These are phyloP conservation scores for Candida krabiensis DNA, from an alignment of 805 yeast species.

Conservation along the genomic window DNA sequence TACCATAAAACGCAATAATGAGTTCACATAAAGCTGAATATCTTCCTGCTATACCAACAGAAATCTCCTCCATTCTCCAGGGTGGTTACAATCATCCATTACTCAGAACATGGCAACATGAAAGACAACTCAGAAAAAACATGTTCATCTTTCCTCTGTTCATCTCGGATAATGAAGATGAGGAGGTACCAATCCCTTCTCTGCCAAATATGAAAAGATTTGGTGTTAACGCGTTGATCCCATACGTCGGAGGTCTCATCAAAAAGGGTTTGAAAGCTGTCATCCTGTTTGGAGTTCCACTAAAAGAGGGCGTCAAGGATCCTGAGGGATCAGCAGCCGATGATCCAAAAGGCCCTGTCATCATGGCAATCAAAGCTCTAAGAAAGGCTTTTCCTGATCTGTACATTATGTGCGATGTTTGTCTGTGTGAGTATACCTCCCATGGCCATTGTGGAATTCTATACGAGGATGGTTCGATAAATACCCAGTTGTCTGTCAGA, in stretches of 20 bases:
- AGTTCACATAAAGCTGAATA: conserved; percentile 65
- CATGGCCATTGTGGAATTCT: conserved; percentile 98
- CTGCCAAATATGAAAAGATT: conserved; percentile 86
- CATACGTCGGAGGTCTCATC: conserved; percentile 68
- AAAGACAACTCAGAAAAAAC: conserved; percentile 76
- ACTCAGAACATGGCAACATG: conserved; percentile 87
- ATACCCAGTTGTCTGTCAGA: conserved; percentile 69
- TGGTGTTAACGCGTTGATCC: conserved; percentile 77
- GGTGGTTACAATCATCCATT: conserved; percentile 95
- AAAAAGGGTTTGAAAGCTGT: conserved; percentile 83
- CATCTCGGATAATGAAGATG: conserved; percentile 78
- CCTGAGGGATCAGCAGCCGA: conserved; percentile 86
- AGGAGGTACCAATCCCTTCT: conserved; percentile 68
- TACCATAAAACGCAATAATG: no score
- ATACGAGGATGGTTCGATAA: conserved; percentile 81
- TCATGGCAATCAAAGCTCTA: conserved; percentile 68
- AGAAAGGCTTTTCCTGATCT: conserved; percentile 71
- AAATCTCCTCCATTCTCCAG: conserved; percentile 74
- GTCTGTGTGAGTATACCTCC: conserved; percentile 92
- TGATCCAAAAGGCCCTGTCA: conserved; percentile 95
- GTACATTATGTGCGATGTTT: conserved; percentile 90
- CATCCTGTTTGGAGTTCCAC: conserved; percentile 88
- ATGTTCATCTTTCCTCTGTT: conserved; percentile 94
- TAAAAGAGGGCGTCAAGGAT: conserved; percentile 76
- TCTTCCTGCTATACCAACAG: conserved; percentile 55